Conservation (phyloP, 1,139 yeast genomes). For the Diutina pseudorugosa region DNA sequence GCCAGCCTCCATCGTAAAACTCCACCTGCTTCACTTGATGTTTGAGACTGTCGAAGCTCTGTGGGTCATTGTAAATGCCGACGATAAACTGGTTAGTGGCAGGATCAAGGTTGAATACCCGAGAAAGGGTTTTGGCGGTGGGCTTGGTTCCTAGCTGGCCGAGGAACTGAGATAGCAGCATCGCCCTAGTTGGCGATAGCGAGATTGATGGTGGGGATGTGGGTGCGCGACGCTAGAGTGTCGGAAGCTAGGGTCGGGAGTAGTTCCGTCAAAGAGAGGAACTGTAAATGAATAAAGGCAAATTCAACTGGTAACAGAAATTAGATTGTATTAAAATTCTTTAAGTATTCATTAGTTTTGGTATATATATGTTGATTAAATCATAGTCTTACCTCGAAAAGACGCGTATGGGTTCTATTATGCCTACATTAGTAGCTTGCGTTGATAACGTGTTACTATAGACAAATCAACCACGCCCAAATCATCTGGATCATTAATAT, state of each 20-base stretch:
- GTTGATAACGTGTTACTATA: too few species aligned
- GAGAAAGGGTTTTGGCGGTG: neutral
- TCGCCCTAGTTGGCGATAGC: neutral
- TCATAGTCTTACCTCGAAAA: too few species aligned
- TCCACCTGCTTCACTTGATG: slow-evolving; percentile 11
- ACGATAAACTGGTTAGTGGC: slow-evolving; percentile 7
- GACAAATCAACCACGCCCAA: too few species aligned
- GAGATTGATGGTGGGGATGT: neutral
- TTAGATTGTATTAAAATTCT: too few species aligned
- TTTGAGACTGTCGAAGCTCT: slow-evolving; percentile 7
- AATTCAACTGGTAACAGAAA: too few species aligned
- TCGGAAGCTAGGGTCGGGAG: neutral
- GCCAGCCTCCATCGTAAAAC: slow-evolving; percentile 28
- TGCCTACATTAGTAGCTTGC: too few species aligned
- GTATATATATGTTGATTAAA: too few species aligned
- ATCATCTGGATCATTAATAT: neutral
- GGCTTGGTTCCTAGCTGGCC: slow-evolving; percentile 1
- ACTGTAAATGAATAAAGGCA: too few species aligned
- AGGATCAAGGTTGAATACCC: slow-evolving; percentile 7
- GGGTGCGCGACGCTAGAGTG: neutral
- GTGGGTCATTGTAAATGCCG: slow-evolving; percentile 7
- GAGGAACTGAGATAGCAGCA: neutral
- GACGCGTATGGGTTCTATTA: too few species aligned
- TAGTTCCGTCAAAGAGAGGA: too few species aligned
- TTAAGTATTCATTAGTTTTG: too few species aligned